These are phyloP conservation scores for Phytophthora fragariaefolia DNA, from an alignment of 352 stramenopile genomes.

Conservation along the genomic window DNA sequence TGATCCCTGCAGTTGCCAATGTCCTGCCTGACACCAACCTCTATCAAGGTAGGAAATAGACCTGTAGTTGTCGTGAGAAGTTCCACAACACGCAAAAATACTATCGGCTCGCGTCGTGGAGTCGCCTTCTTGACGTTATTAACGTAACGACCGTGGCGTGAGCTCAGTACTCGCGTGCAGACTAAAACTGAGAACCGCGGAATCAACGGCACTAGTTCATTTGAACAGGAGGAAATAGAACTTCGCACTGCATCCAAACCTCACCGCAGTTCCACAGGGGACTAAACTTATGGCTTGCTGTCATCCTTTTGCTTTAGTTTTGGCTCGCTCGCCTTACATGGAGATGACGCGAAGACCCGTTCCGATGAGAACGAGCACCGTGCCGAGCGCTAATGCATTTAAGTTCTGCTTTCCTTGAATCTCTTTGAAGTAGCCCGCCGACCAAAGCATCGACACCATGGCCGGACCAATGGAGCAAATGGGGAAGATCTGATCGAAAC, in stretches of 20 bases:
- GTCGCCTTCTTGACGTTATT: background rate
- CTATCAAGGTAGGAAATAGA: conserved; percentile 4
- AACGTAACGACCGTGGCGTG: background rate
- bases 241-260: too few relatives aligned
- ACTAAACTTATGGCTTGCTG: background rate
- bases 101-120: background rate
- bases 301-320: background rate
- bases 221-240: background rate
- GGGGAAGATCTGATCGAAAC: conserved; percentile 86
- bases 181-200: background rate
- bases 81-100: background rate
- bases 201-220: background rate
- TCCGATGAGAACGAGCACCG: conserved; percentile 68
- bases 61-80: conserved; percentile 9
- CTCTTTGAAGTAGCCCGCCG: conserved; percentile 81
- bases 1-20: background rate
- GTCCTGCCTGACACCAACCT: background rate
- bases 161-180: background rate
- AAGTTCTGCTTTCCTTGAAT: conserved; percentile 77
- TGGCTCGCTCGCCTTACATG: conserved; percentile 24
- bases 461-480: conserved; percentile 81
- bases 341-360: conserved; percentile 74
- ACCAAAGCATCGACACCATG: conserved; percentile 89
- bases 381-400: conserved; percentile 62
- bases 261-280: background rate